Evolutionary conservation across 2,329 filamentous ascomycete species (phyloP).

Genomic region (Epichloe sp.): DNA sequence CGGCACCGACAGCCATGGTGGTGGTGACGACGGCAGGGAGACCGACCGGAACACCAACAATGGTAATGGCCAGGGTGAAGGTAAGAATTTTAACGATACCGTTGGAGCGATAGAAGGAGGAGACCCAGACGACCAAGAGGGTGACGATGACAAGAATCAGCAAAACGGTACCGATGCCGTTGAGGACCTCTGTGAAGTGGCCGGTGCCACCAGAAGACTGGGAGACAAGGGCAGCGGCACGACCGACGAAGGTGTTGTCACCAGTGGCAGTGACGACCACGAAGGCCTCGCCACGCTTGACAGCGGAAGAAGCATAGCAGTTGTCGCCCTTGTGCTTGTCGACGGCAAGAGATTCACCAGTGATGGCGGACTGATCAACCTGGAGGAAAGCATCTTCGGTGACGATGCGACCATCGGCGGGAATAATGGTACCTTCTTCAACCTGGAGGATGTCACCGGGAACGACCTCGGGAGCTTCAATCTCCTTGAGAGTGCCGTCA

Average conservation of each 20-base stretch:
- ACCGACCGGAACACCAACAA: slow-evolving; percentile 86
- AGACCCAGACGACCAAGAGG: slow-evolving; percentile 71
- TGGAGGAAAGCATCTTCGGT: slow-evolving; percentile 76
- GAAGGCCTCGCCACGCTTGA: slow-evolving; percentile 83
- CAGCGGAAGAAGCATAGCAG: slow-evolving; percentile 73
- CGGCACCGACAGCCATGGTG: slow-evolving; percentile 87
- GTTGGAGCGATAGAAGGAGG: slow-evolving; percentile 80
- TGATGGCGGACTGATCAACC: slow-evolving; percentile 85
- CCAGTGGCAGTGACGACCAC: slow-evolving; percentile 73
- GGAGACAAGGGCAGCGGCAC: slow-evolving; percentile 74
- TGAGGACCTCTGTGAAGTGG: slow-evolving; percentile 85
- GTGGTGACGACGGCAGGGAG: slow-evolving; percentile 87
- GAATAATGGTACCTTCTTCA: slow-evolving; percentile 83
- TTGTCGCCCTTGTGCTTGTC: slow-evolving; percentile 75
- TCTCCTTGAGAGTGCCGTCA: slow-evolving; percentile 61
- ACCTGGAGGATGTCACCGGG: slow-evolving; percentile 83
- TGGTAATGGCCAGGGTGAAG: slow-evolving; percentile 80
- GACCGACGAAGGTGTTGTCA: slow-evolving; percentile 83
- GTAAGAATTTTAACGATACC: slow-evolving; percentile 64
- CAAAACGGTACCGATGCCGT: slow-evolving; percentile 71
- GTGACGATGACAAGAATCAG: slow-evolving; percentile 70
- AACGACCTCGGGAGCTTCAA: slow-evolving; percentile 70
- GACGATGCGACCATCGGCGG: slow-evolving; percentile 76
- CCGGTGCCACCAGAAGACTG: slow-evolving; percentile 60
- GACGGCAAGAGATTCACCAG: slow-evolving; percentile 81